Evolutionary conservation across 495 filamentous ascomycete species (phyloP), one percentile per base, ranked within the genome.

Genomic region (Neurospora tetraspora): DNA sequence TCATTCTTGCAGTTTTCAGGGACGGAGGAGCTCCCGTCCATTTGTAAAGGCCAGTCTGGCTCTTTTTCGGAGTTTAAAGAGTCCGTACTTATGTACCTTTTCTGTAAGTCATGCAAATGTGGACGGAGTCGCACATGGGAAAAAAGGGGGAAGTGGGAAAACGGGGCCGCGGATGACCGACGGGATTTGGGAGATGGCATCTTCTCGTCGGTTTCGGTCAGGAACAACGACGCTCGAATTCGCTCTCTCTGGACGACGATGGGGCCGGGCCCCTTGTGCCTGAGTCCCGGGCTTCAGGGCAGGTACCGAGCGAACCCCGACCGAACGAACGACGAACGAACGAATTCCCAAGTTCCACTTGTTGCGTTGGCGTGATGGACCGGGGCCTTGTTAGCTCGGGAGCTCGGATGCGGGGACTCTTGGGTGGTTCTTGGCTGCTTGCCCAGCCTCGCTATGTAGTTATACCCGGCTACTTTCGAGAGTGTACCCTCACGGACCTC

Each of bases 381-480:
- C 53, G 53, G 53, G 53, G 53, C 27, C 53, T 65, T 76, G 78
- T 79, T 79, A 79, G 75, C 59, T 36, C 65, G 72, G 45, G 36
- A 76, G 75, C 10, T 76, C 16, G 71, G 59, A 45, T 31, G 70
- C 71, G 74, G 69, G 69, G 65, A 69, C 38, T 53, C 72, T 31
- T 61, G 53, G 12, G 23, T 18, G 53, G 53, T 61, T 61, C 53
- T 65, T 65, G 53, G 53, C 31, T 31, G 53, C 23, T 65, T 65
- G 53, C 53, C 53, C 53, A 65, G 53, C 53, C 53, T 65, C 53
- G 53, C 27, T 65, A 36, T 34, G 31, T 36, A 34, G 53, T 34
- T 34, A 27, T 65, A 34, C 53, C 53, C 47, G 47, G 47, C 47
- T 61, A 61, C 47, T 31, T 31, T 61, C 5, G 5, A 31, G 23